Percentiles rank a stretch among this genome's conserved stretches.
phyloP scores from a whole-genome alignment of 257 asterid genomes.

The Fraxinus cuspidata region DNA sequence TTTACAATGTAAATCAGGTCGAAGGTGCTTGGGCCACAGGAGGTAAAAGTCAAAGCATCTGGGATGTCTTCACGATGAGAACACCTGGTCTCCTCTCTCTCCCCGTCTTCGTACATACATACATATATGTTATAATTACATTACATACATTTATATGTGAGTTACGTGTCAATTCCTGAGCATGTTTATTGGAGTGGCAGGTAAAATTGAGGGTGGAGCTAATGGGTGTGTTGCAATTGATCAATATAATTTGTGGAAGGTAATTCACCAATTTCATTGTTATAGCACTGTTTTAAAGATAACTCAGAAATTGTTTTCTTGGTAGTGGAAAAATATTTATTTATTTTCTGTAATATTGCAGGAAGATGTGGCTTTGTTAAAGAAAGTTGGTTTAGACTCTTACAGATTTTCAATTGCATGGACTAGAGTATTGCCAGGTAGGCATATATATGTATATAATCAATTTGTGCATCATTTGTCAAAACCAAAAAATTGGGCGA shows the following conservation, averaged over 20 bases:
- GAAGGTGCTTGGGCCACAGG: constrained; percentile 16
- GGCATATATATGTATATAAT: constrained; percentile 10
- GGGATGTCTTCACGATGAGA: constrained; percentile 43
- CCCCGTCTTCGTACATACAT: background rate
- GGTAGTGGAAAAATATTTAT: background rate
- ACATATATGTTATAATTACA: too few relatives aligned
- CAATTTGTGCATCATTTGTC: too few relatives aligned
- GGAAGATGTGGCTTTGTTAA: constrained; percentile 23
- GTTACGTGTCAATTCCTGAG: background rate
- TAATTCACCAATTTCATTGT: background rate
- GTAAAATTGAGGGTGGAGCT: constrained; percentile 28
- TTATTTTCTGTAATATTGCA: background rate
- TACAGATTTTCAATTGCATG: constrained; percentile 34
- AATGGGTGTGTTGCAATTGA: constrained; percentile 50
- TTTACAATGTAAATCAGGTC: too few relatives aligned
- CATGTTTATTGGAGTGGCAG: constrained; percentile 16
- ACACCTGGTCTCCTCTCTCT: background rate
- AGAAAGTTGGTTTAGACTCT: constrained; percentile 12
- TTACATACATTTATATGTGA: background rate
- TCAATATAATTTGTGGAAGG: constrained; percentile 38
- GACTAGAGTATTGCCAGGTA: constrained; percentile 32
- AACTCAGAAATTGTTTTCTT: background rate
- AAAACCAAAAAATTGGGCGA: too few relatives aligned
- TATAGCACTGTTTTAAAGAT: background rate
- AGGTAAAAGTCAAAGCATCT: constrained; percentile 41